phyloP scores from a whole-genome alignment of 2,329 filamentous ascomycete species.

The Trichophyton simii region DNA sequence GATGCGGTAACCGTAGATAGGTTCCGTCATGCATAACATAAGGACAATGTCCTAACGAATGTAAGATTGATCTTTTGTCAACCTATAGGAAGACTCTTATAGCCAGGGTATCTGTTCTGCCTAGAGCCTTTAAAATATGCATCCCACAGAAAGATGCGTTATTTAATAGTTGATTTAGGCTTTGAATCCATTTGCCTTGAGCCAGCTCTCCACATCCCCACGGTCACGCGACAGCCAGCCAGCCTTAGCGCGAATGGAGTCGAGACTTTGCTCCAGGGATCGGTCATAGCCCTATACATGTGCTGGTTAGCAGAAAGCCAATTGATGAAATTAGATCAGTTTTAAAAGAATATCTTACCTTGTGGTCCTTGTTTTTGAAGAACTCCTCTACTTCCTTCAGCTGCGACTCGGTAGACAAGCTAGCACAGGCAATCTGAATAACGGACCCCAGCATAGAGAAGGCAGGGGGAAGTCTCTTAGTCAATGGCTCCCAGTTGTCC shows the following conservation, averaged over 20 bases:
- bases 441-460: constrained; percentile 76
- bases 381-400: constrained; percentile 64
- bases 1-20: neutral
- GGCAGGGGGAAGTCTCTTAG: constrained; percentile 70
- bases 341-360: constrained; percentile 33
- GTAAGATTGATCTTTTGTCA: neutral
- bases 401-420: constrained; percentile 67
- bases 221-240: constrained; percentile 67
- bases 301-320: constrained; percentile 10
- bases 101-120: neutral
- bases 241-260: constrained; percentile 72
- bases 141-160: neutral
- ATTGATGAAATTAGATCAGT: neutral
- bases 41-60: neutral
- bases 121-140: neutral
- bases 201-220: constrained; percentile 61
- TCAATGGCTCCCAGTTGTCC: constrained; percentile 75
- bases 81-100: neutral
- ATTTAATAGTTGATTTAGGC: neutral
- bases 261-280: constrained; percentile 76
- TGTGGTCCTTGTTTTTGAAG: constrained; percentile 71
- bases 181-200: constrained; percentile 53
- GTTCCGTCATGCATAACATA: neutral
- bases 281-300: constrained; percentile 59
- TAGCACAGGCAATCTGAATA: constrained; percentile 67